Conservation (phyloP, 768 basidiomycete species). For the Mycena filopes region DNA sequence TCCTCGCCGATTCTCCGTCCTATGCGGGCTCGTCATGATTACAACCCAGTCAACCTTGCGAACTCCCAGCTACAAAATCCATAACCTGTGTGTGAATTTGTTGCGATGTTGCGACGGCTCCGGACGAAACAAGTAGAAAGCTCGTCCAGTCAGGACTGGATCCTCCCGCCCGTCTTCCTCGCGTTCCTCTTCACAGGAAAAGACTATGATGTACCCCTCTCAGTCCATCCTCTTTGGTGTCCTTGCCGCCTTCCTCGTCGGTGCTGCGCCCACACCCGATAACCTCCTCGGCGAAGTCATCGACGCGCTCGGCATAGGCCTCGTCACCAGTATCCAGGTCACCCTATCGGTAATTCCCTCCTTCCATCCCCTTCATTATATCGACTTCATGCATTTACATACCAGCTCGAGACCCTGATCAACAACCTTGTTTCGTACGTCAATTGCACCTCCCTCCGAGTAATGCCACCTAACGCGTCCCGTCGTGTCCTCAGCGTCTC, state of each 20-base stretch:
- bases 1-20: too few relatives aligned
- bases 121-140: too few relatives aligned
- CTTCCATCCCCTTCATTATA: not conserved
- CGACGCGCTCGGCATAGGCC: constrained; percentile 49
- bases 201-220: not conserved
- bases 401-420: constrained; percentile 47
- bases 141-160: too few relatives aligned
- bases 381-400: not conserved
- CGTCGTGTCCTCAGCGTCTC: constrained; percentile 44
- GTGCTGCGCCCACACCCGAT: constrained; percentile 37
- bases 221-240: constrained; percentile 36
- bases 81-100: too few relatives aligned
- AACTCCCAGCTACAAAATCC: too few relatives aligned
- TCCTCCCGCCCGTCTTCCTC: too few relatives aligned
- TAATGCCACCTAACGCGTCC: constrained; percentile 48
- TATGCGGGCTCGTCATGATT: too few relatives aligned
- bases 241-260: constrained; percentile 38
- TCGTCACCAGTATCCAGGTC: constrained; percentile 51
- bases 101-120: too few relatives aligned
- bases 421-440: constrained; percentile 50
- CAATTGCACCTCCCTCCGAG: too few relatives aligned
- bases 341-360: constrained; percentile 45
- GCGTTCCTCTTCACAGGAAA: too few relatives aligned
- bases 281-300: constrained; percentile 50
- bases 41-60: too few relatives aligned